Evolutionary conservation across 345 rosid species (phyloP).

Genomic region (Lenwebbia sp.): DNA sequence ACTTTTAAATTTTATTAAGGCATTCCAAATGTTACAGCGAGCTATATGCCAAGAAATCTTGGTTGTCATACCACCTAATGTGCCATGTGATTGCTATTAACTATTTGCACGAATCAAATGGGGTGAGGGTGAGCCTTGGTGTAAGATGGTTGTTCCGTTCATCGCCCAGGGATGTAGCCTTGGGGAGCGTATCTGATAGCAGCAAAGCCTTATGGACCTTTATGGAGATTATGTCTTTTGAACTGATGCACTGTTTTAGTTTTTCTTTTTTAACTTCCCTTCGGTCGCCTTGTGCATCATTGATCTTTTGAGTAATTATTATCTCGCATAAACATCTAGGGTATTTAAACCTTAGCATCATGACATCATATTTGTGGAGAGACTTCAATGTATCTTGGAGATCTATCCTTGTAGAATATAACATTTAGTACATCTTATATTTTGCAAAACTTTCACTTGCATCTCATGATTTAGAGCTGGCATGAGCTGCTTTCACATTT

Average conservation of each 20-base stretch:
- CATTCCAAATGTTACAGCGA: neutral
- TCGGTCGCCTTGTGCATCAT: neutral
- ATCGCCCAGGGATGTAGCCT: neutral
- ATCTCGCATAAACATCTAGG: neutral
- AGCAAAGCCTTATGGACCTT: neutral
- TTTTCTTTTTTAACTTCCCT: neutral
- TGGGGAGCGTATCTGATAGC: neutral
- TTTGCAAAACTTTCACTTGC: neutral
- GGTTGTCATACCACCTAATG: neutral
- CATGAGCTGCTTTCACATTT: neutral
- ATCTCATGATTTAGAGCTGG: neutral
- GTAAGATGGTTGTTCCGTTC: neutral
- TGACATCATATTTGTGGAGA: neutral
- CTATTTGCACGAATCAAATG: neutral
- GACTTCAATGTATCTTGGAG: neutral
- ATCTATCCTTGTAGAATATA: neutral
- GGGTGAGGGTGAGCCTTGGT: neutral
- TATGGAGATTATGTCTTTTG: neutral
- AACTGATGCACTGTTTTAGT: neutral
- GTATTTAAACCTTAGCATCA: neutral
- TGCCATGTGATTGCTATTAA: neutral
- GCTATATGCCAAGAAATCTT: neutral
- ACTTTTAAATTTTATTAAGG: neutral
- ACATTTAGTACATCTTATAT: neutral
- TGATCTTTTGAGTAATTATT: neutral